Base-by-base conservation (phyloP, 2,329 filamentous ascomycete genomes). In the Phoma herbarum region DNA sequence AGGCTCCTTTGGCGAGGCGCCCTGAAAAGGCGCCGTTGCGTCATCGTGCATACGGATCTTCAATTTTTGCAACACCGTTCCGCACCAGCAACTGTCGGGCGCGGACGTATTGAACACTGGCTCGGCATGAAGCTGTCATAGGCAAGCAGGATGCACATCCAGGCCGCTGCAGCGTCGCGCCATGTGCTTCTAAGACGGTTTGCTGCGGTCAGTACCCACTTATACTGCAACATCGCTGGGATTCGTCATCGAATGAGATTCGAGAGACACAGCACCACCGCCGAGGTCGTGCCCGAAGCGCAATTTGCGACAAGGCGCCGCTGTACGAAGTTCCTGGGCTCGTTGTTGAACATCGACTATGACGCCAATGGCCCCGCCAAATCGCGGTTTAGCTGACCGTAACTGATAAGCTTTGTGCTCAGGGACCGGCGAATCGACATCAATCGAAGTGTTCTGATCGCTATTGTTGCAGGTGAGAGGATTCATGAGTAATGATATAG, bases 81-180 rank as follows among this genome's bases (percentile, higher is more conserved):
- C 64, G 68, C 66, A 66, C 55, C 65, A 52, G 62, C 62, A 55
- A 31, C 35, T 60, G 33, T 57, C 64, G 61, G 68, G 67, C 71
- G 70, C 69, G 68, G 70, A 67, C 70, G 71, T 68, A 37, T 47
- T 59, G 64, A 61, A 44, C 51, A 63, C 59, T 65, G 58, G 61
- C 52, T 48, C 37, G 57, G 65, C 61, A 63, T 65, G 62, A 60
- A 61, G 60, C 60, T 59, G 59, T 51, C 56, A 57, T 51, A 47
- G 53, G 31, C 59, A 60, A 52, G 52, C 56, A 50, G n/a, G 47
- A n/a, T 59, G 59, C 57, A 59, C 31, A 57, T 59, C 50, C 51
- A 59, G 48, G 57, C 31, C 45, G 29, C 44, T 39, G 43, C 44
- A 58, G 47, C 42, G 42, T n/a, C 47, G 47, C 47, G 41, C 43